phyloP scores from a whole-genome alignment of 225 moss, liverwort and hornwort genomes.

The Sphagnum tenellum region DNA sequence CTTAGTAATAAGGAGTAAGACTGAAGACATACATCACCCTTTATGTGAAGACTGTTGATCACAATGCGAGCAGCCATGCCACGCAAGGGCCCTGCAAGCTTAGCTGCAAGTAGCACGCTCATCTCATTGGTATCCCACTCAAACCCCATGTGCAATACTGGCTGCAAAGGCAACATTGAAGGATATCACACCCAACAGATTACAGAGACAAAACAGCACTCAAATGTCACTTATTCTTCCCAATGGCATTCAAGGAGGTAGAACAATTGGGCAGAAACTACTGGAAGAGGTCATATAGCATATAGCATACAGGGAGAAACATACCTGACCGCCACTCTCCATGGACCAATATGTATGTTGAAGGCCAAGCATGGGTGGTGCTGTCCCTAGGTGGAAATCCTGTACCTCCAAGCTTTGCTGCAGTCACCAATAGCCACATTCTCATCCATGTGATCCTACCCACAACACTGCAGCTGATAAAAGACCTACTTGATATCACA shows the following conservation, averaged over 20 bases:
- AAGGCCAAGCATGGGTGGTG: conserved; percentile 76
- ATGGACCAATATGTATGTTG: conserved; percentile 82
- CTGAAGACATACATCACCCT: conserved; percentile 78
- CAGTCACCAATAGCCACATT: conserved; percentile 5
- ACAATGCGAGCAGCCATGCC: conserved; percentile 87
- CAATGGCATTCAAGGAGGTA: too few species aligned
- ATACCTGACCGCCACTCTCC: conserved; percentile 68
- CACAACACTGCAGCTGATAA: too few species aligned
- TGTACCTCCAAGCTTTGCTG: conserved; percentile 88
- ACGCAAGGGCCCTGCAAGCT: conserved; percentile 75
- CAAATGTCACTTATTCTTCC: too few species aligned
- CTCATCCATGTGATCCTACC: too few species aligned
- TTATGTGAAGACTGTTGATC: conserved; percentile 77
- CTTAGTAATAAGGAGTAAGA: neutral
- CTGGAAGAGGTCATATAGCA: neutral
- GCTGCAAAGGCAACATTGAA: conserved; percentile 30
- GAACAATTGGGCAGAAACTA: too few species aligned
- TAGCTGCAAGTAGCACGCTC: conserved; percentile 86
- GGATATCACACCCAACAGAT: too few species aligned
- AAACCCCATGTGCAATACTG: conserved; percentile 86
- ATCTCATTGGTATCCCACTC: conserved; percentile 96
- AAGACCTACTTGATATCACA: too few species aligned
- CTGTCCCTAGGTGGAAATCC: conserved; percentile 77
- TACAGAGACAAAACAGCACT: too few species aligned
- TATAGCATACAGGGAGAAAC: conserved; percentile 1